phyloP scores from a whole-genome alignment of 108 stramenopile species.

The Pseudonitzschia pungens region DNA sequence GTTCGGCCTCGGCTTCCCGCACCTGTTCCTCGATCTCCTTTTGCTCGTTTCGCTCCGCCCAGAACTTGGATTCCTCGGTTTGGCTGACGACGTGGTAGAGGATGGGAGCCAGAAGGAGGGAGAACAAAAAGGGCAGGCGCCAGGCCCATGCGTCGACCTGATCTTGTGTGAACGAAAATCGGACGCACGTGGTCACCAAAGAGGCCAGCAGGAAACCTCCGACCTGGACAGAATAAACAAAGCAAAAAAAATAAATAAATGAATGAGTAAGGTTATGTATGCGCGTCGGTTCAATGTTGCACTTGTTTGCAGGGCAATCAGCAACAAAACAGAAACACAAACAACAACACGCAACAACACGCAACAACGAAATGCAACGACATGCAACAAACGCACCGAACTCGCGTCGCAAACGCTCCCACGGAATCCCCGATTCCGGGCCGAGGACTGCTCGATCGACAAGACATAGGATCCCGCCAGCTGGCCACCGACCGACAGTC shows the following conservation, averaged over 20 bases:
- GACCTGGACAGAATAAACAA: conserved; percentile 47
- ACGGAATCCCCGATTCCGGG: conserved; percentile 56
- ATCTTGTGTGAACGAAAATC: conserved; percentile 56
- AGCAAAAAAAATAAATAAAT: neutral
- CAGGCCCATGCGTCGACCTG: conserved; percentile 75
- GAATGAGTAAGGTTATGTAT: neutral
- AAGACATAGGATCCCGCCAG: conserved; percentile 70
- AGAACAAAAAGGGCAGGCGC: conserved; percentile 75
- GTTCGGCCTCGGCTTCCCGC: conserved; percentile 37
- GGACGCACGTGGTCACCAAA: conserved; percentile 50
- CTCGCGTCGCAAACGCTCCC: conserved; percentile 69
- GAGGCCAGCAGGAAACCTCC: conserved; percentile 69
- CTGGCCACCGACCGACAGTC: conserved; percentile 85
- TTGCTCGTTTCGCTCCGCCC: conserved; percentile 49
- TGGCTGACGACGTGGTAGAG: conserved; percentile 52
- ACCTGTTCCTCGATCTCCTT: conserved; percentile 48
- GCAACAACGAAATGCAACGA: too few relatives aligned
- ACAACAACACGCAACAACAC: too few relatives aligned
- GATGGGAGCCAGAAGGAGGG: conserved; percentile 54
- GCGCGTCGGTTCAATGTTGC: too few relatives aligned
- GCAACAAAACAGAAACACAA: too few relatives aligned
- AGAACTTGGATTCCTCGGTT: conserved; percentile 61
- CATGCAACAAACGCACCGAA: conserved; percentile 41
- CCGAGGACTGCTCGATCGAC: conserved; percentile 61
- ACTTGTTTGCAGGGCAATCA: too few relatives aligned